These are phyloP conservation scores for Arthroderma uncinatum DNA, from an alignment of 2,329 filamentous ascomycete species.

Conservation along the genomic window DNA sequence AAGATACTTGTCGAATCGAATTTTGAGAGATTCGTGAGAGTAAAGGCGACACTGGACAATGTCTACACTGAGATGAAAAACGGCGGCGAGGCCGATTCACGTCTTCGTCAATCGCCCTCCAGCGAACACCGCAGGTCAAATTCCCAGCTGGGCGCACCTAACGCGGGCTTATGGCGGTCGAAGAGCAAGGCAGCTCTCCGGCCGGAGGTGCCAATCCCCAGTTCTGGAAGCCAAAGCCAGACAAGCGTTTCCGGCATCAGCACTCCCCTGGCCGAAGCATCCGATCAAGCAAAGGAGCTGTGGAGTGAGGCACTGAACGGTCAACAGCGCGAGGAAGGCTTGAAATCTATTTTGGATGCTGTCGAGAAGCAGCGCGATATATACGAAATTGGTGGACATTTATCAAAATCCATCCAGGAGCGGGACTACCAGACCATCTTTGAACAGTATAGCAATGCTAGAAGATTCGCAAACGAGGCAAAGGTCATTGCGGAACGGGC, in stretches of 20 bases:
- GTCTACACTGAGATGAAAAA: conserved; percentile 95
- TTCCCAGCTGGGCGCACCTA: conserved; percentile 38
- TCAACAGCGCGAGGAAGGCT: conserved; percentile 75
- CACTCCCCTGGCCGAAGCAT: conserved; percentile 73
- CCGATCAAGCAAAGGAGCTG: conserved; percentile 88
- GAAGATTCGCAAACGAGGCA: conserved; percentile 68
- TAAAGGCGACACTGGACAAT: conserved; percentile 96
- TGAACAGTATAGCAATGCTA: conserved; percentile 76
- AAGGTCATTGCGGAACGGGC: conserved; percentile 54
- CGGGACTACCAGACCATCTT: conserved; percentile 82
- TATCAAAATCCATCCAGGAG: conserved; percentile 77
- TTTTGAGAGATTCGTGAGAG: conserved; percentile 94
- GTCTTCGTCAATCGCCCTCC: conserved; percentile 50
- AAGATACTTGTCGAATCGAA: conserved; percentile 96
- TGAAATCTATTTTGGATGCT: conserved; percentile 65
- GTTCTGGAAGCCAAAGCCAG: background rate
- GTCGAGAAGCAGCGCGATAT: conserved; percentile 71
- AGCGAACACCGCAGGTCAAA: conserved; percentile 51
- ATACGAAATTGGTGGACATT: conserved; percentile 65
- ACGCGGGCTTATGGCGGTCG: background rate
- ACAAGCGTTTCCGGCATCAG: conserved; percentile 77
- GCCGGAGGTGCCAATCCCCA: conserved; percentile 64
- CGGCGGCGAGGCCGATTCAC: conserved; percentile 41
- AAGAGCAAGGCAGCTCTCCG: conserved; percentile 75
- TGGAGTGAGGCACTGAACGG: conserved; percentile 93